A percentile compares a stretch with the other conserved stretches of the same genome.
These are phyloP conservation scores for Biancaea sappan DNA, from an alignment of 306 rosid genomes.

Conservation along the genomic window DNA sequence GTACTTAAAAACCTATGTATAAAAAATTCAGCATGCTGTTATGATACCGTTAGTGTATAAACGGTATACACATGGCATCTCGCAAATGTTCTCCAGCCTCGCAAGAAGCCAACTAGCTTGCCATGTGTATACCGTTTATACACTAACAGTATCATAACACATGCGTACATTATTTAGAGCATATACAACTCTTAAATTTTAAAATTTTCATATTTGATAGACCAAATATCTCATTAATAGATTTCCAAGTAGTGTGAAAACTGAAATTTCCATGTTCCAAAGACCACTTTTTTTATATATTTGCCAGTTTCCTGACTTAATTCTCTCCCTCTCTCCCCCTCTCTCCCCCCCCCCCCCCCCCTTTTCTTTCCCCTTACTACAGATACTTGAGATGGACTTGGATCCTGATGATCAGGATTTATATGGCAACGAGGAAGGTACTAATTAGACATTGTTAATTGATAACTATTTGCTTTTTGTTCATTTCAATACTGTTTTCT, in stretches of 20 bases:
- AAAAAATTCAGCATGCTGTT: no score
- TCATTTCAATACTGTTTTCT: not conserved
- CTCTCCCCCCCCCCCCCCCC: no score
- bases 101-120: no score
- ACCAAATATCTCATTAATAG: not conserved
- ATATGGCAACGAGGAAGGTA: constrained; percentile 74
- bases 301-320: not conserved
- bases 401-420: constrained; percentile 77
- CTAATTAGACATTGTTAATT: constrained; percentile 11
- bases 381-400: constrained; percentile 96
- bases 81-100: no score
- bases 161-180: not conserved
- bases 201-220: not conserved
- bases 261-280: not conserved
- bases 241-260: not conserved
- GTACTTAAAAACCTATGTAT: not conserved
- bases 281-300: not conserved
- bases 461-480: not conserved
- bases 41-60: no score
- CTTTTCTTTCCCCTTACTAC: constrained; percentile 33
- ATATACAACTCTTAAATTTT: no score
- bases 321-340: no score
- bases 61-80: no score
- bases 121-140: no score
- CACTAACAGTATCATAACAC: no score